Conservation (phyloP, 78 protist species). For the Dictyostelium capitatum region DNA sequence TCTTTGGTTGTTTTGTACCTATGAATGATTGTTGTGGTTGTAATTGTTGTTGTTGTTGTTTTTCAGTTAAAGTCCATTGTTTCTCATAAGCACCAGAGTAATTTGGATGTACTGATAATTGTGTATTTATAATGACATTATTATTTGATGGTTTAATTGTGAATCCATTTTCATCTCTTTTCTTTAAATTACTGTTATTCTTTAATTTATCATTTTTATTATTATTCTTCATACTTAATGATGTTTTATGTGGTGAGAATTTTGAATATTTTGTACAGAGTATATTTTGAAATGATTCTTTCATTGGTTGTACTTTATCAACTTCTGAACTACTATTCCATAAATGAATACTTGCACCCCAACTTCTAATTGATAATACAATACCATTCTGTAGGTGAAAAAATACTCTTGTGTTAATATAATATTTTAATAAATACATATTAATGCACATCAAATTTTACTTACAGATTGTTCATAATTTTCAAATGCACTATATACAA, state of each 20-base stretch:
- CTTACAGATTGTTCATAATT: conserved; percentile 60
- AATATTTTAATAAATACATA: not conserved
- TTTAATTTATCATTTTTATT: not conserved
- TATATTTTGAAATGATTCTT: conserved; percentile 51
- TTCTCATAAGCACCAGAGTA: conserved; percentile 15
- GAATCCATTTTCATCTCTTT: conserved; percentile 25
- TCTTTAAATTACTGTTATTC: not conserved
- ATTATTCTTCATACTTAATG: not conserved
- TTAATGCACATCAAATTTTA: not conserved
- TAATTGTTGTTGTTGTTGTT: not conserved
- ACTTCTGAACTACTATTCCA: conserved; percentile 56
- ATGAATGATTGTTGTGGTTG: not conserved
- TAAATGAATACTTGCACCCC: conserved; percentile 70
- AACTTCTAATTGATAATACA: conserved; percentile 73
- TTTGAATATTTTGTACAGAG: conserved; percentile 36
- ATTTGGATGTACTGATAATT: conserved; percentile 1
- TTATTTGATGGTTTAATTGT: not conserved
- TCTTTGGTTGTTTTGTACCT: not conserved
- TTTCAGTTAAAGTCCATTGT: not conserved
- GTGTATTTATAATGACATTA: not conserved
- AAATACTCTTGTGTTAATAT: not conserved
- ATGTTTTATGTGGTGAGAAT: conserved; percentile 51
- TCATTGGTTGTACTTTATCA: conserved; percentile 39
- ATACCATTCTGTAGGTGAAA: conserved; percentile 44
- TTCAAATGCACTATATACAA: conserved; percentile 64